A percentile compares a stretch with the other conserved stretches of the same genome.
These are phyloP conservation scores for Ceratobasidium sp. DNA, from an alignment of 1,284 basidiomycete species.

Conservation along the genomic window DNA sequence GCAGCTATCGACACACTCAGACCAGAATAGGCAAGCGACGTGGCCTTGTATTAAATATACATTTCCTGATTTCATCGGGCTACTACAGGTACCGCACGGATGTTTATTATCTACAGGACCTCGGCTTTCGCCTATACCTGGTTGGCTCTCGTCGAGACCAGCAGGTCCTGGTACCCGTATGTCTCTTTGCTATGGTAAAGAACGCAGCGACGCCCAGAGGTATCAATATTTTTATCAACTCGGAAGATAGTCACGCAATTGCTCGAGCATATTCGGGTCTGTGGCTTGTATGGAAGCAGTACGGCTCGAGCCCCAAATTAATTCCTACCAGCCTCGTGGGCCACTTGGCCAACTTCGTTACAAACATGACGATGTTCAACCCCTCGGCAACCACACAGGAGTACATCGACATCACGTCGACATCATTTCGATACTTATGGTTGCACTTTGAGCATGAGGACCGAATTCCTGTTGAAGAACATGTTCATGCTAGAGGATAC, in stretches of 20 bases:
- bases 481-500: too few species aligned
- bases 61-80: background rate
- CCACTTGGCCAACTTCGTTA: background rate
- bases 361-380: background rate
- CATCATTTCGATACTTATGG: background rate
- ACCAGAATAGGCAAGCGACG: background rate
- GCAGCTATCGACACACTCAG: background rate
- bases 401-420: background rate
- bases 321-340: background rate
- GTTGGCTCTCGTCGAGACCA: background rate
- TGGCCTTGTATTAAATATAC: background rate
- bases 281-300: background rate
- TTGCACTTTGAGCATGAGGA: background rate
- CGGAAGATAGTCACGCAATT: background rate
- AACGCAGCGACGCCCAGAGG: background rate
- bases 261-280: background rate
- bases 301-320: too few species aligned
- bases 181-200: background rate
- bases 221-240: background rate
- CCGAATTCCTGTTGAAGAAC: background rate
- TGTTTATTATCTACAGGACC: background rate
- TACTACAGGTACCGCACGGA: background rate
- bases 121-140: background rate
- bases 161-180: background rate
- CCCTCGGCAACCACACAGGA: background rate